Percentiles rank a stretch among this genome's conserved stretches.
These are phyloP conservation scores for Daedalea quercina DNA, from an alignment of 768 basidiomycete species.

Conservation along the genomic window DNA sequence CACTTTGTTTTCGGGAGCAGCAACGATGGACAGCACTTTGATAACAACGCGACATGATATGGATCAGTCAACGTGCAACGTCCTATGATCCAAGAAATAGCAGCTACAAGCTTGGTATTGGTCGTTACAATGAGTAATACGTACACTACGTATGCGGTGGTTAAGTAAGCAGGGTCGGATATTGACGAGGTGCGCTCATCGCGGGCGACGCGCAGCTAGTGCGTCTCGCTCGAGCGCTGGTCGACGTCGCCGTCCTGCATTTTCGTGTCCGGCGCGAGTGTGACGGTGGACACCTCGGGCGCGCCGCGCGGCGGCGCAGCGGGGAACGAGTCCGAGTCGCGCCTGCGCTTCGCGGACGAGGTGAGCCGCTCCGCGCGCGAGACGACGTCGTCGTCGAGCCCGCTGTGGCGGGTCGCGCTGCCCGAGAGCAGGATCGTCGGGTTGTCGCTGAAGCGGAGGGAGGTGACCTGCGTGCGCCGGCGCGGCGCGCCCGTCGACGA, in stretches of 20 bases:
- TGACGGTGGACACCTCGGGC: background rate
- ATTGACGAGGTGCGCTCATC: too few relatives aligned
- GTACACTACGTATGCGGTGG: too few relatives aligned
- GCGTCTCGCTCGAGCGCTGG: background rate
- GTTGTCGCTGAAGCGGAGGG: conserved; percentile 9
- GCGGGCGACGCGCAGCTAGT: too few relatives aligned
- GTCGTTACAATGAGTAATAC: too few relatives aligned
- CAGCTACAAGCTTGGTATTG: too few relatives aligned
- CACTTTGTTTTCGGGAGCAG: too few relatives aligned
- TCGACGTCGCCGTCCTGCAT: background rate
- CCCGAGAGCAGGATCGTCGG: conserved; percentile 7
- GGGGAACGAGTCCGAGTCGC: background rate
- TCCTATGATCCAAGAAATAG: too few relatives aligned
- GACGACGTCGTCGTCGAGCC: background rate
- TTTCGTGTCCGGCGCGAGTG: background rate
- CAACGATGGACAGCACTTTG: too few relatives aligned
- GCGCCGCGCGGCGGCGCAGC: background rate
- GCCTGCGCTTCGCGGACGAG: background rate
- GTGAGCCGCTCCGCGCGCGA: background rate
- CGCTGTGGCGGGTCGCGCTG: background rate
- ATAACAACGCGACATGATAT: too few relatives aligned
- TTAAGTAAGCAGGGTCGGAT: too few relatives aligned
- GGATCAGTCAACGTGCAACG: too few relatives aligned
- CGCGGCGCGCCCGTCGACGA: background rate
- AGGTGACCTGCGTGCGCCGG: conserved; percentile 1